A percentile compares a stretch with the other conserved stretches of the same genome.
These are phyloP conservation scores for Earliella scabrosa DNA, from an alignment of 1,284 basidiomycete genomes.

Conservation along the genomic window DNA sequence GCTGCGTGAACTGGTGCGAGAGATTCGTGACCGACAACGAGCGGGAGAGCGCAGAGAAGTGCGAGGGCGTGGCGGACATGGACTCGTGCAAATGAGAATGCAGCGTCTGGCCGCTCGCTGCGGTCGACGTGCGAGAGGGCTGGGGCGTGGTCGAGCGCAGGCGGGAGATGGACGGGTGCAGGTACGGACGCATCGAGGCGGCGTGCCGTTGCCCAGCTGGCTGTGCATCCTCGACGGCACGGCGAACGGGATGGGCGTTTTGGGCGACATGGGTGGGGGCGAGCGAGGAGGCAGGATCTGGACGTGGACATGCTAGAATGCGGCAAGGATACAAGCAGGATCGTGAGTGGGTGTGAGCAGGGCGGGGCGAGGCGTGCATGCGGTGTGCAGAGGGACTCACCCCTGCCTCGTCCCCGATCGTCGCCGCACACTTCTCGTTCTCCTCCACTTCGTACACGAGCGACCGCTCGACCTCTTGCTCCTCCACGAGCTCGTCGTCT, in stretches of 20 bases:
- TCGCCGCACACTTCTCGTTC: slow-evolving; percentile 37
- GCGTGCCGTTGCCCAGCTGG: slow-evolving; percentile 31
- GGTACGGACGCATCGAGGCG: slow-evolving; percentile 49
- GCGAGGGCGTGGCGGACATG: slow-evolving; percentile 61
- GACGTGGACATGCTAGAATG: too few species aligned
- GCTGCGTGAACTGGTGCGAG: slow-evolving; percentile 32
- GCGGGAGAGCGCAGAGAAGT: slow-evolving; percentile 73
- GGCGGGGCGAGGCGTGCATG: slow-evolving; percentile 18
- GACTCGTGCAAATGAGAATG: slow-evolving; percentile 47
- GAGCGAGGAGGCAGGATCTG: slow-evolving; percentile 47
- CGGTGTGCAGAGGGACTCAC: slow-evolving; percentile 40
- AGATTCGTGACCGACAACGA: slow-evolving; percentile 66
- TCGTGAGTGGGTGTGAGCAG: slow-evolving; percentile 10
- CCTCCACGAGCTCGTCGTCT: slow-evolving; percentile 49
- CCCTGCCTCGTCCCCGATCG: slow-evolving; percentile 38
- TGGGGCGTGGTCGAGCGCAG: slow-evolving; percentile 73
- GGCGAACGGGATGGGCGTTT: slow-evolving; percentile 30
- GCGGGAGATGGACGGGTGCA: slow-evolving; percentile 83
- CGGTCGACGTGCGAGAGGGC: slow-evolving; percentile 52
- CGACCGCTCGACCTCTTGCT: slow-evolving; percentile 49
- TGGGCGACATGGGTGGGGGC: slow-evolving; percentile 45
- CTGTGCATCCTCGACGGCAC: slow-evolving; percentile 43
- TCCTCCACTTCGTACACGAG: slow-evolving; percentile 43
- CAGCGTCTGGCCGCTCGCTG: slow-evolving; percentile 49
- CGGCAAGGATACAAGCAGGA: slow-evolving; percentile 12